Evolutionary conservation across 2,329 filamentous ascomycete species (phyloP).

Genomic region (Ceratocystiopsis sp.): DNA sequence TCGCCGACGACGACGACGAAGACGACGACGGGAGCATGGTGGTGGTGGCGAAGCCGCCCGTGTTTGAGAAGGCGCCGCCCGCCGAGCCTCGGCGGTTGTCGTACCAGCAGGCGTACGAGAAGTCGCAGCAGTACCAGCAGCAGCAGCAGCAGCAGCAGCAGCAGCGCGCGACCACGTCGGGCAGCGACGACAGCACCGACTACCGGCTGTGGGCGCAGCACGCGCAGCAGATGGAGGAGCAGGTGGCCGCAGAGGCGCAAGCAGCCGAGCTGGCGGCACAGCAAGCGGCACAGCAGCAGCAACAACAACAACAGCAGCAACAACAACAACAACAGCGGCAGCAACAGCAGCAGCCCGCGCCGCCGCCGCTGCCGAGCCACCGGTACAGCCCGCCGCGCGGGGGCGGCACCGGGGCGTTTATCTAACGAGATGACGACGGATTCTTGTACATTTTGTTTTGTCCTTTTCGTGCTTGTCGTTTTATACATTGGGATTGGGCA

Average conservation of each 20-base stretch:
- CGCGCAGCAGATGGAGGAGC: not conserved
- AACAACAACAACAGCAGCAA: constrained; percentile 5
- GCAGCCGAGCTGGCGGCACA: no score
- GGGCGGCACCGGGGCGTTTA: constrained; percentile 12
- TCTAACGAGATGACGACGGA: constrained; percentile 5
- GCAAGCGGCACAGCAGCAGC: constrained; percentile 8
- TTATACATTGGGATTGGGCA: no score
- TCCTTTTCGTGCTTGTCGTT: no score
- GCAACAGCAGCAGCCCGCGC: constrained; percentile 5
- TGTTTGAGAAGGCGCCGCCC: no score
- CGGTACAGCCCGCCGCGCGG: constrained; percentile 9
- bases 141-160: no score
- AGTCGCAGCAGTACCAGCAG: no score
- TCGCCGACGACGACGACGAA: constrained; percentile 12
- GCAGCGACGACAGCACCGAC: not conserved
- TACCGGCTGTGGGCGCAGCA: not conserved
- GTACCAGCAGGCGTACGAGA: no score
- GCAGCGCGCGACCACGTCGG: no score
- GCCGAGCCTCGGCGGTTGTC: no score
- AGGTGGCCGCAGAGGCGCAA: no score
- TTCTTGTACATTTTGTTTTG: not conserved
- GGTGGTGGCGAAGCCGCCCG: no score
- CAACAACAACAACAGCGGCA: constrained; percentile 1
- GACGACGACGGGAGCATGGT: not conserved
- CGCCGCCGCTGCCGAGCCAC: constrained; percentile 5